Conservation (phyloP, 1,139 yeast genomes). For the Yamadazyma jaroonii region DNA sequence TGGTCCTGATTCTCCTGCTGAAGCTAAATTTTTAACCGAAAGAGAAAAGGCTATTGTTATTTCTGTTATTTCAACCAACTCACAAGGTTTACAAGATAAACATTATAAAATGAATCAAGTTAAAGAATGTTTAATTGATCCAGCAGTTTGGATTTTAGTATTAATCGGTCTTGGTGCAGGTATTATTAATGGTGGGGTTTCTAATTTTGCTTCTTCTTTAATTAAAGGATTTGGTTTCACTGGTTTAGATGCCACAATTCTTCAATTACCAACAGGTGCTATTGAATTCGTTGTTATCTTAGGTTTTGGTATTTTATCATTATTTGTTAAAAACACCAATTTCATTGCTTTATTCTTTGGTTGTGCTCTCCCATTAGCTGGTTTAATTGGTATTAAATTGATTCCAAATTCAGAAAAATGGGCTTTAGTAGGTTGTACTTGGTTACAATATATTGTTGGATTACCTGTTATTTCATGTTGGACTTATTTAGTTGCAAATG, state of each 20-base stretch:
- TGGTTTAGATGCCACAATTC: slow-evolving; percentile 23
- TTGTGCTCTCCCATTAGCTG: slow-evolving; percentile 22
- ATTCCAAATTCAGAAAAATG: slow-evolving; percentile 19
- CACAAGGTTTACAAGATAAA: slow-evolving; percentile 24
- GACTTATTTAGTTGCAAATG: slow-evolving; percentile 25
- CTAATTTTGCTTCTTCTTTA: slow-evolving; percentile 26
- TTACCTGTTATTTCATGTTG: slow-evolving; percentile 32
- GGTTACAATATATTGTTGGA: slow-evolving; percentile 32
- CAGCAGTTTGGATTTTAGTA: slow-evolving; percentile 19
- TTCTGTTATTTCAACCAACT: slow-evolving; percentile 22
- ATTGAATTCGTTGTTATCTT: slow-evolving; percentile 30
- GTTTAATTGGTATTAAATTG: slow-evolving; percentile 22
- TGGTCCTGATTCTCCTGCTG: slow-evolving; percentile 42
- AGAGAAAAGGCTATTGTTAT: slow-evolving; percentile 31
- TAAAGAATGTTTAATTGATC: slow-evolving; percentile 24
- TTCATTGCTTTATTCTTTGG: slow-evolving; percentile 17
- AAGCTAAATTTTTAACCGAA: slow-evolving; percentile 35
- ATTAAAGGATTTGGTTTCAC: slow-evolving; percentile 26
- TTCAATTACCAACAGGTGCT: slow-evolving; percentile 32
- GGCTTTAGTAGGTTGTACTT: slow-evolving; percentile 30
- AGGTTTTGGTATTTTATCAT: slow-evolving; percentile 21
- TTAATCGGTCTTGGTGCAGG: slow-evolving; percentile 24
- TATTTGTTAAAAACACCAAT: slow-evolving; percentile 18
- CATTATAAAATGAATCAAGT: slow-evolving; percentile 20
- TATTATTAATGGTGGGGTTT: slow-evolving; percentile 27